Base-by-base conservation (phyloP, 345 rosid genomes). In the Excoecaria cochinchinensis region DNA sequence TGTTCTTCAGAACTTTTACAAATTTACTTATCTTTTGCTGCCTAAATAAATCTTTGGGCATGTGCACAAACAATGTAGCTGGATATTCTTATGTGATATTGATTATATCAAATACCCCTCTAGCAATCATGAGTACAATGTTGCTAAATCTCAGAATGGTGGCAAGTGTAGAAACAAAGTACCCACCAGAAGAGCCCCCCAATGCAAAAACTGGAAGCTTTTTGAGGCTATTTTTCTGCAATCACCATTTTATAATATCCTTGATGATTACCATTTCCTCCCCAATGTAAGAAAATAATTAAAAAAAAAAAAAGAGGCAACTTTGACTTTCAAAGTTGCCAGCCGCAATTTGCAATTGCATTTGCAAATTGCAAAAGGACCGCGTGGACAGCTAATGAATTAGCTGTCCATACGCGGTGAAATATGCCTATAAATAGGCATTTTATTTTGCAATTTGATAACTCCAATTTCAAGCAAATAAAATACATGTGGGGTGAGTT, bases 181-280 rank as follows among this genome's bases (percentile, higher is more conserved):
- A 81, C 6, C 99, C 97, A 81, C 98, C 97, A 40, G 99, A 95
- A 12, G 99, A 93, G 71, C 98, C 97, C 19, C 99, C 99, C 76
- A 93, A 83, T 56, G 91, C 97, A 52, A 90, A 91, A 72, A 93
- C 88, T 68, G 97, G 99, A 78, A 95, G 90, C 72, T 67, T 86
- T 61, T 85, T 87, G 25, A 91, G 90, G 40, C 86, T 66, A 67
- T 90, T 85, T 55, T 69, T 83, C 71, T 59, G 67, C 16, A 88
- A 61, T 98, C 99, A 93, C 84, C 87, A 80, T 46, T 21, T 79
- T 60, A 95, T 87, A 1, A 89, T 81, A 50, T 83, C 81, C 75
- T 86, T 71, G 25, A 93, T 93, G 50, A 85, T 44, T 12, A 75
- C 8, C 58, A 76, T 85, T 77, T 95, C 99, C 70, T 90, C 81